phyloP scores from a whole-genome alignment of 257 asterid species.

The Cinchona pubescens region DNA sequence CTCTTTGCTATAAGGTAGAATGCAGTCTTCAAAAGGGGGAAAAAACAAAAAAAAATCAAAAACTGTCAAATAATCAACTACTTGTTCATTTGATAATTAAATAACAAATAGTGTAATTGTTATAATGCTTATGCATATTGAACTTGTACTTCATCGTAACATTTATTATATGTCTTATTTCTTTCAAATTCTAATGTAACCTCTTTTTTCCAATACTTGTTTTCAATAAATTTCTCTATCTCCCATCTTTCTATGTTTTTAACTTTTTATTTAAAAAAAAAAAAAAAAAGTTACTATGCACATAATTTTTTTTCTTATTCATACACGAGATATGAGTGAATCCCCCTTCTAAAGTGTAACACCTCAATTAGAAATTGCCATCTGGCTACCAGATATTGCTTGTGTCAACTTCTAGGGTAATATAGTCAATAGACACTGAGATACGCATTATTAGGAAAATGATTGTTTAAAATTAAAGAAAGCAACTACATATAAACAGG shows the following conservation, averaged over 20 bases:
- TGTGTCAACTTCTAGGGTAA: neutral
- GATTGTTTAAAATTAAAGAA: too few species aligned
- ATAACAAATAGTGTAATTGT: too few species aligned
- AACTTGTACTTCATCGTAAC: too few species aligned
- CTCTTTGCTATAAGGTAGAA: neutral
- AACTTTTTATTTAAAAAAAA: too few species aligned
- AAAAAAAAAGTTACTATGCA: neutral
- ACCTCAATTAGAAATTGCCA: neutral
- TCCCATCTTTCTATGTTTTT: too few species aligned
- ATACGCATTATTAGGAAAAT: neutral
- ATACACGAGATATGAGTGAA: neutral
- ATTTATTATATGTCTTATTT: too few species aligned
- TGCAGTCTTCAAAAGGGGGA: neutral
- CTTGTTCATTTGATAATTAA: too few species aligned
- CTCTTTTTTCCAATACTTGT: too few species aligned
- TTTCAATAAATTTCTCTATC: neutral
- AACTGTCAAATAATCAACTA: neutral
- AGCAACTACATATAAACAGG: neutral
- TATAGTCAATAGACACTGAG: neutral
- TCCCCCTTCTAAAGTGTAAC: too few species aligned
- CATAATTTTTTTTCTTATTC: neutral
- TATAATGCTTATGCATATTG: too few species aligned
- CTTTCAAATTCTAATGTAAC: too few species aligned
- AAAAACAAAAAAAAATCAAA: too few species aligned
- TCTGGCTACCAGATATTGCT: neutral